Conservation (phyloP, 2,329 filamentous ascomycete species). For the Pseudopithomyces chartarum region DNA sequence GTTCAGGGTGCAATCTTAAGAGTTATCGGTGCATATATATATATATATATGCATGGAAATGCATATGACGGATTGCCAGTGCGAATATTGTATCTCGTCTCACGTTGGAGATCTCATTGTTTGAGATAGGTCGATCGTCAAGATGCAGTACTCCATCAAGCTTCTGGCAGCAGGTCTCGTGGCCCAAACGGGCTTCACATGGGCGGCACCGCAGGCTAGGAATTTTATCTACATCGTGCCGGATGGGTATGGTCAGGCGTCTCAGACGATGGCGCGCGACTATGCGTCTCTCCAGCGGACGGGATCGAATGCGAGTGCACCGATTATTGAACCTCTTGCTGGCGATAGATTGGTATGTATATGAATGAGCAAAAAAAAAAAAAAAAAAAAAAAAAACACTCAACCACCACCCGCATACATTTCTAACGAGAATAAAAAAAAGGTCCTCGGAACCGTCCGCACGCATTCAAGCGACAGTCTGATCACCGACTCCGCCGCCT, state of each 20-base stretch:
- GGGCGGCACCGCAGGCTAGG: slow-evolving; percentile 19
- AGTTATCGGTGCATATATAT: neutral
- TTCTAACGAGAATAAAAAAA: neutral
- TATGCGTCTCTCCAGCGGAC: slow-evolving; percentile 25
- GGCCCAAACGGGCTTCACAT: slow-evolving; percentile 14
- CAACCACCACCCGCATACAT: too few species aligned
- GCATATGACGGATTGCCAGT: neutral
- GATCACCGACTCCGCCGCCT: slow-evolving; percentile 50
- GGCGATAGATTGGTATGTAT: slow-evolving; percentile 15
- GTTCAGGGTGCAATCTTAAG: neutral
- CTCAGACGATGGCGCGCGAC: slow-evolving; percentile 28
- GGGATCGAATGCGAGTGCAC: slow-evolving; percentile 21
- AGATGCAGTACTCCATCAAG: neutral
- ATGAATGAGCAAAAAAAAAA: neutral
- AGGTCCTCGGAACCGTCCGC: slow-evolving; percentile 28
- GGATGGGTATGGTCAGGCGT: slow-evolving; percentile 29
- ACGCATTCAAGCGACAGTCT: slow-evolving; percentile 38
- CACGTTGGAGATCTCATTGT: too few species aligned
- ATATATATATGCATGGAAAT: neutral
- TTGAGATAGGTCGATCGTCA: neutral
- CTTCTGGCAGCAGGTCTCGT: slow-evolving; percentile 8
- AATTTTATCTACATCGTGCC: slow-evolving; percentile 33
- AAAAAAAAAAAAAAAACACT: too few species aligned
- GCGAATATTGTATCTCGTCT: neutral
- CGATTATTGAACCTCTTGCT: slow-evolving; percentile 22